Base-by-base conservation (phyloP, 2,329 filamentous ascomycete species). In the Zasmidium cellare region DNA sequence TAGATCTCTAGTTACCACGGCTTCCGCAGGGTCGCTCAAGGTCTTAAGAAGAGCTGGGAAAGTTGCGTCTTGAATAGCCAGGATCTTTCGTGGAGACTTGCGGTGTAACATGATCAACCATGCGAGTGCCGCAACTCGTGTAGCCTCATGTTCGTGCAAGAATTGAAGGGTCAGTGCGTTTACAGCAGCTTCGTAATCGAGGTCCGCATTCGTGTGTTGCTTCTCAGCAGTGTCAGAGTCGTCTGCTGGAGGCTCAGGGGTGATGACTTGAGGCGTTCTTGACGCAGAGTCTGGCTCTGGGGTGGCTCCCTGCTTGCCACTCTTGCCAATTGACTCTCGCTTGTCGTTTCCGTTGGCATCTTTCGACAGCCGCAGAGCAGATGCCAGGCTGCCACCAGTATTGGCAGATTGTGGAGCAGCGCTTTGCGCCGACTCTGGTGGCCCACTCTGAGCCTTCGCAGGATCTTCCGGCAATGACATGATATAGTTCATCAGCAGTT, bases 21-120 rank as follows among this genome's bases (percentile, higher is more conserved):
- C 90, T 72, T 99, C 94, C 7, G 93, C 90, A 7, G 93, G 91
- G 73, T 99, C 94, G 0, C 93, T 97, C 0, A 99, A 82, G 0
- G 94, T 99, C 77, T 99, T 99, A 28, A 99, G 85, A 25, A 99
- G 79, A 19, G 93, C 94, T 12, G 94, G 94, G 70, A 99, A 99
- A 0, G 93, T 97, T 50, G 93, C 94, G 69, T 97, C 94, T 65
- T 97, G 96, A 71, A 97, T 96, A 9, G 93, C 92, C 41, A 97
- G 82, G 14, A 81, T 80, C 73, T 96, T 97, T 53, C 89, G 85
- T 0, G 94, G 94, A 2, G 94, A 93, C 78, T 97, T 97, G 63
- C 91, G 86, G 73, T 99, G 94, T 44, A 99, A 82, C 93, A 97
- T 97, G 58, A 97, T 94, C 56, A 99, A 82, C 94, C 94, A 99